Conservation (phyloP, 176 grass and related monocot species). For the Zoysia japonica region DNA sequence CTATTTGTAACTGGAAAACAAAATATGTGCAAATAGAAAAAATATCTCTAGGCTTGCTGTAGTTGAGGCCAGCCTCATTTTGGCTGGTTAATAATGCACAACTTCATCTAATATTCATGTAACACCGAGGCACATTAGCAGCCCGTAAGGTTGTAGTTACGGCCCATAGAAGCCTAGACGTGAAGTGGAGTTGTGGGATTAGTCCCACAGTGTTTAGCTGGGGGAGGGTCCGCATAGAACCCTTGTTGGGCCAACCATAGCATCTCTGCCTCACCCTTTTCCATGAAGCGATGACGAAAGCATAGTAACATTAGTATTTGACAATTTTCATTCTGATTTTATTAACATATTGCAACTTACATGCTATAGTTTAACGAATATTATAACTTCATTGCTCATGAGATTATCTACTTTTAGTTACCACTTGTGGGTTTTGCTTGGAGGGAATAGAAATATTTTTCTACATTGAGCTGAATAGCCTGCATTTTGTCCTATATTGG, state of each 20-base stretch:
- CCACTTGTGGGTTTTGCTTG: neutral
- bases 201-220: too few species aligned
- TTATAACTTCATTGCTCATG: neutral
- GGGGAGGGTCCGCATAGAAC: too few species aligned
- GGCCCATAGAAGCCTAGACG: too few species aligned
- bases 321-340: neutral
- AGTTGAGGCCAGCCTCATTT: slow-evolving; percentile 1
- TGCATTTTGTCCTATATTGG: slow-evolving; percentile 1
- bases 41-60: neutral
- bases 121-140: too few species aligned
- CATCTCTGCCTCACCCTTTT: too few species aligned
- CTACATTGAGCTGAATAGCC: neutral
- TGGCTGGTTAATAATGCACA: neutral
- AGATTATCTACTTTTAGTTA: neutral
- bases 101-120: neutral
- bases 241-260: too few species aligned
- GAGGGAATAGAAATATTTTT: neutral
- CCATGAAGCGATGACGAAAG: too few species aligned
- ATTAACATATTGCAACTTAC: neutral
- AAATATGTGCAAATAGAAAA: neutral
- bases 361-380: neutral
- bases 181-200: too few species aligned
- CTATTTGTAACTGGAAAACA: neutral
- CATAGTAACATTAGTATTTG: neutral
- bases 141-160: too few species aligned